Percentiles rank a stretch among this genome's conserved stretches.
Evolutionary conservation across 768 basidiomycete genomes (phyloP).

Genomic region (Xerocomus brunneocitrinus): DNA sequence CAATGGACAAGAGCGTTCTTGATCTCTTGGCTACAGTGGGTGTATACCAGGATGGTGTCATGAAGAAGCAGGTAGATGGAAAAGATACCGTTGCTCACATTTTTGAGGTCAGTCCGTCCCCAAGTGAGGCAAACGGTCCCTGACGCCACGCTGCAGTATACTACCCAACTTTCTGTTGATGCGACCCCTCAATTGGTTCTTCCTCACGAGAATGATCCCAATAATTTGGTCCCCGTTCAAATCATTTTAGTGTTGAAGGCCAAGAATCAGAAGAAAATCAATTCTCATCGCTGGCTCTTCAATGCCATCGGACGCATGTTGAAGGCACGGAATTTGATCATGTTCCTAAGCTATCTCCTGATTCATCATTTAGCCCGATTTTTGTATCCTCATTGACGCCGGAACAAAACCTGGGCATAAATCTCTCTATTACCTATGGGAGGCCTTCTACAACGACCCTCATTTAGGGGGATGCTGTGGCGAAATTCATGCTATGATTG

Average conservation of each 20-base stretch:
- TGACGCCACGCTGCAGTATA: slow-evolving; percentile 58
- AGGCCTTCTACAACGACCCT: slow-evolving; percentile 79
- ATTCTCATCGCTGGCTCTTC: slow-evolving; percentile 94
- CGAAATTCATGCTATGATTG: slow-evolving; percentile 96
- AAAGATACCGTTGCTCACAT: slow-evolving; percentile 92
- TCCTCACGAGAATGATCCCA: slow-evolving; percentile 83
- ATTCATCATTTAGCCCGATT: slow-evolving; percentile 61
- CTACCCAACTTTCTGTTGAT: slow-evolving; percentile 93
- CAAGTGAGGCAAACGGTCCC: not conserved
- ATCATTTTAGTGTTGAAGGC: slow-evolving; percentile 90
- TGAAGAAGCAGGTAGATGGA: slow-evolving; percentile 88
- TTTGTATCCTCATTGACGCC: slow-evolving; percentile 89
- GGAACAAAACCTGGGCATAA: slow-evolving; percentile 97
- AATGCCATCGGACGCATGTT: slow-evolving; percentile 85
- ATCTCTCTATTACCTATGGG: slow-evolving; percentile 94
- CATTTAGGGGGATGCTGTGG: slow-evolving; percentile 87
- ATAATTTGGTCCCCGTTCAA: slow-evolving; percentile 90
- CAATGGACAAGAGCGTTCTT: slow-evolving; percentile 93
- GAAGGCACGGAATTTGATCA: slow-evolving; percentile 42
- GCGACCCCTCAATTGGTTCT: slow-evolving; percentile 85
- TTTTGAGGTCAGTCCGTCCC: slow-evolving; percentile 64
- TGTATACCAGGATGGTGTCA: slow-evolving; percentile 91
- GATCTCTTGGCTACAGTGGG: slow-evolving; percentile 87
- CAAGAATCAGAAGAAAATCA: slow-evolving; percentile 95
- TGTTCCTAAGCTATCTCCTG: slow-evolving; percentile 1